Conservation (phyloP, 2,329 filamentous ascomycete species). For the Pyrenophora tritici-repentis region DNA sequence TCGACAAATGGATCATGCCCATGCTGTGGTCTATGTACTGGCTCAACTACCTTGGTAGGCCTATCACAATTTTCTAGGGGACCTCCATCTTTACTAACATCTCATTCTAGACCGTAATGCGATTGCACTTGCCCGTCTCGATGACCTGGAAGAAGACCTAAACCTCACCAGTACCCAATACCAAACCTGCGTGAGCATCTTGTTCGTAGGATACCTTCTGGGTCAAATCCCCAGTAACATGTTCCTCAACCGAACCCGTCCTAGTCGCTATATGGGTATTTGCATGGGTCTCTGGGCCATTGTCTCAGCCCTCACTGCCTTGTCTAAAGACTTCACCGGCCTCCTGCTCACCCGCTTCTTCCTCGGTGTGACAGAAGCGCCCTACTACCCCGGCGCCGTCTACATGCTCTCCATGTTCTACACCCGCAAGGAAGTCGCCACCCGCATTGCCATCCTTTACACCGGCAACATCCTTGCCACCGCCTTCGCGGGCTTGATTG, state of each 20-base stretch:
- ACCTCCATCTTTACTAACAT: conserved; percentile 39
- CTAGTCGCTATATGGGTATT: conserved; percentile 31
- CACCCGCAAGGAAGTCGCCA: conserved; percentile 46
- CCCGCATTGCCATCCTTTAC: conserved; percentile 58
- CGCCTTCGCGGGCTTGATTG: conserved; percentile 52
- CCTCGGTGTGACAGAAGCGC: conserved; percentile 51
- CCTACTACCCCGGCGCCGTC: conserved; percentile 45
- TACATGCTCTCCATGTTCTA: conserved; percentile 47
- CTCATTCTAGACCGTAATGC: conserved; percentile 60
- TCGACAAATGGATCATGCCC: conserved; percentile 38
- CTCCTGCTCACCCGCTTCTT: conserved; percentile 54
- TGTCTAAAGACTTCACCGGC: conserved; percentile 50
- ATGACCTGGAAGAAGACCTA: conserved; percentile 64
- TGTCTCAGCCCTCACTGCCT: conserved; percentile 50
- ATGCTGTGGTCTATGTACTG: conserved; percentile 34
- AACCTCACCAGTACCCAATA: conserved; percentile 32
- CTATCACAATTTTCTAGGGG: conserved; percentile 29
- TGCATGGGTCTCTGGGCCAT: conserved; percentile 51
- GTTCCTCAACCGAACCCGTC: conserved; percentile 42
- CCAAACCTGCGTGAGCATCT: conserved; percentile 31
- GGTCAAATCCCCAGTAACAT: conserved; percentile 46
- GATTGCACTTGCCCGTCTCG: conserved; percentile 66
- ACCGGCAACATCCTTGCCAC: conserved; percentile 51
- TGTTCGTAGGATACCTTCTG: conserved; percentile 43
- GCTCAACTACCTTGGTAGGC: conserved; percentile 15